Evolutionary conservation across 1,284 basidiomycete genomes (phyloP), one percentile per base, ranked within the genome.

Genomic region (Ganoderma lingzhi): DNA sequence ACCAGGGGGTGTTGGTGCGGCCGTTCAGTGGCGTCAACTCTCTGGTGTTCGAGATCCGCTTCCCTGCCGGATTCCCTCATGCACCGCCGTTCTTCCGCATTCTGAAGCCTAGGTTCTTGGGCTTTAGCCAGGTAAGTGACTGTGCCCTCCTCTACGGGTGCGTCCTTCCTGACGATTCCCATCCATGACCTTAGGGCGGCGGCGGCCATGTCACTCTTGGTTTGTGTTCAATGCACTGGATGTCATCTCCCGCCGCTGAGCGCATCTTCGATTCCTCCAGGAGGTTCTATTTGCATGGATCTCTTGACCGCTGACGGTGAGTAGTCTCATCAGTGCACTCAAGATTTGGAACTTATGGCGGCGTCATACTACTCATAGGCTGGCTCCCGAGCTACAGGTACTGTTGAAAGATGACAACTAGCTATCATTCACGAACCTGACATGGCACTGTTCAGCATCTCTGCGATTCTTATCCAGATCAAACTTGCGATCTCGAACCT

Each of bases 281-380:
- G 88, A 35, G 89, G 89, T 3, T 90, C 88, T 6, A 90, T 90
- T 64, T 90, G 89, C 71, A 90, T 91, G 88, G 89, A 91, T 76
- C 80, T 91, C 14, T 77, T 91, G 60, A 90, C 89, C 0, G 81
- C 88, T 0, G 87, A 89, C 70, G 89, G 87, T 86, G 66, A 71
- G 84, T 70, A 41, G 14, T 42, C 10, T 39, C 28, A 12, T 15
- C n/a, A 19, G 37, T 28, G 45, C 6, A 30, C 28, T n/a, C 12
- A 32, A 39, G 42, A 9, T 44, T 35, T 19, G 14, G 48, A 12
- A 3, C 17, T 14, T 41, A 64, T 61, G 28, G n/a, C 17, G 69
- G 14, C 61, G 48, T 32, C n/a, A n/a, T n/a, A n/a, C n/a, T n/a
- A n/a, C n/a, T n/a, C n/a, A 15, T 62, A 78, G 87, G 89, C 8